Base-by-base conservation (phyloP, 257 asterid species). In the Schizonepeta tenuifolia region DNA sequence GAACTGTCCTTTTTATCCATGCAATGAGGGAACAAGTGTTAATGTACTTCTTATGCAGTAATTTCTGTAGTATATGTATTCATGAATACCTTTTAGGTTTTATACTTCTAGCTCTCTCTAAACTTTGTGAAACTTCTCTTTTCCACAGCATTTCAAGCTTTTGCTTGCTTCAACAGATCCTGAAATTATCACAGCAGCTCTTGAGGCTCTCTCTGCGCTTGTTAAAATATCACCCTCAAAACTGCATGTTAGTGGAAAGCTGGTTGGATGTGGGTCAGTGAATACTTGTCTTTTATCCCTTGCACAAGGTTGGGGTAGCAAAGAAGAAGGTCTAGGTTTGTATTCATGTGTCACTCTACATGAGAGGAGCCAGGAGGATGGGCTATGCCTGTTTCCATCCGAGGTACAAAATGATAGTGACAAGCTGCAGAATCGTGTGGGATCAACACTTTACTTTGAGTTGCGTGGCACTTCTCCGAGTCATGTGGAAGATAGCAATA, bases 301-400 rank as follows among this genome's bases (percentile, higher is more conserved):
- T 66, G 98, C 97, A 28, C 98, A 93, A 78, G 98, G 98, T 69
- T 93, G 98, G 98, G 98, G 98, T 74, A 93, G 96, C 89, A 93
- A 90, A 82, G 98, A 93, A 89, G 98, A 90, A 78, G 98, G 98
- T 49, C 73, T 90, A 83, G 98, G 98, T 54, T 79, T 93, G 89
- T 89, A 87, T 85, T 87, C 96, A 40, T 93, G 97, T 57, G 84
- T 93, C 69, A 89, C 91, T 41, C 77, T 83, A 72, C 90, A 89
- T 56, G 98, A 90, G 79, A 86, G 80, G 81, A 81, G 80, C 35
- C 90, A 83, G 71, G 98, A 89, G 69, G 97, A 87, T 79, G 98
- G 89, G 17, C 80, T 89, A 49, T 81, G 86, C 77, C 87, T 90
- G 82, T 93, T 93, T 74, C 97, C 98, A 13, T 81, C 94, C 6